Evolutionary conservation across 495 filamentous ascomycete genomes (phyloP), one percentile per base, ranked within the genome.

Genomic region (Rhypophila decipiens): DNA sequence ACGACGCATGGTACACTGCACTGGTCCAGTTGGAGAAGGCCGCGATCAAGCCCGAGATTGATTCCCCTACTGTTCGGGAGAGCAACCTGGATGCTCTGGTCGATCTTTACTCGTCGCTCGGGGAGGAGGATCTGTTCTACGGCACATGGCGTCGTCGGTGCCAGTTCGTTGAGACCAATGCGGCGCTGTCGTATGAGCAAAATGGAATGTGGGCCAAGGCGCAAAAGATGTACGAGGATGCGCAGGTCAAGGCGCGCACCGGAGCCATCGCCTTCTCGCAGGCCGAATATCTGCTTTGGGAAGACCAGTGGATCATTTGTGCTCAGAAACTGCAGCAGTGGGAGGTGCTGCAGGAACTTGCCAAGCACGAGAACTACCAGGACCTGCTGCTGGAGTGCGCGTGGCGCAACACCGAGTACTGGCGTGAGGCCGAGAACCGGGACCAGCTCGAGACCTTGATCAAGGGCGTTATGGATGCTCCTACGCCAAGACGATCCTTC

Each of bases 151-250:
- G 94, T 46, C 83, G 94, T 34, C 83, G 94, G 33, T 94, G 88
- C 59, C 86, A 93, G 56, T 99, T 93, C 57, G 82, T 96, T 4
- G 94, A 97, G 68, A 96, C 91, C 10, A 99, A 97, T 56, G 85
- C 91, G 20, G 94, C 90, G 0, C 69, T 99, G 8, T 99, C 94
- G 0, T 99, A 95, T 55, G 94, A 99, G 67, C 94, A 99, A 59
- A 90, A 93, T 57, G 94, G 94, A 20, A 95, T 96, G 85, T 99
- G 94, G 93, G 93, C 96, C 52, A 96, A 96, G 60, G 87, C 94
- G 11, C 94, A 97, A 65, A 82, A 85, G 54, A 84, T 96, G 69
- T 99, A 96, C 65, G 94, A 99, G 60, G 83, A 80, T 36, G 94
- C 93, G 0, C 94, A 97, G 66, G 90, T 96, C 62, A 99, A 96